phyloP scores from a whole-genome alignment of 2,329 filamentous ascomycete species.

The Colletotrichum agaves region DNA sequence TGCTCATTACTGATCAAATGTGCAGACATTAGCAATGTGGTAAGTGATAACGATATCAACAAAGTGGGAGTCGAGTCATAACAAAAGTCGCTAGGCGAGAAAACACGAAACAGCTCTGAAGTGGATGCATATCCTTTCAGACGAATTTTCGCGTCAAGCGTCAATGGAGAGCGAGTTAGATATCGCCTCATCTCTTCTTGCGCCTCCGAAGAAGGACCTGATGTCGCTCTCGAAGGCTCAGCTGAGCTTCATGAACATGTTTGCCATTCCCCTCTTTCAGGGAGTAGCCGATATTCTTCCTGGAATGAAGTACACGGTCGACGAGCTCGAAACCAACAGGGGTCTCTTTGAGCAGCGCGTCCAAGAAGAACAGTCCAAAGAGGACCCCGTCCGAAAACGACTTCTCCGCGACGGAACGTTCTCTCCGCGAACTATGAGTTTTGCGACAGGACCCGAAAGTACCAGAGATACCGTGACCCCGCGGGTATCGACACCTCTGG shows the following conservation, averaged over 20 bases:
- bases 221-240: slow-evolving; percentile 87
- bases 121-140: slow-evolving; percentile 95
- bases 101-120: slow-evolving; percentile 83
- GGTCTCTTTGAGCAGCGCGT: slow-evolving; percentile 77
- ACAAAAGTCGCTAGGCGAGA: slow-evolving; percentile 69
- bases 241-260: slow-evolving; percentile 96
- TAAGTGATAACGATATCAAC: slow-evolving; percentile 58
- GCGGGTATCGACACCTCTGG: slow-evolving; percentile 32
- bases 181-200: slow-evolving; percentile 88
- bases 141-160: slow-evolving; percentile 93
- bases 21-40: slow-evolving; percentile 98
- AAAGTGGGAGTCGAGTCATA: slow-evolving; percentile 27
- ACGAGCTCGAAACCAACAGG: slow-evolving; percentile 84
- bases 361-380: slow-evolving; percentile 68
- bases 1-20: slow-evolving; percentile 97
- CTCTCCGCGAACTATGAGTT: slow-evolving; percentile 58
- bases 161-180: slow-evolving; percentile 90
- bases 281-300: slow-evolving; percentile 89
- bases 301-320: slow-evolving; percentile 83
- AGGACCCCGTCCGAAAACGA: slow-evolving; percentile 51
- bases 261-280: slow-evolving; percentile 91
- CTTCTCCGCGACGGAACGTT: slow-evolving; percentile 54
- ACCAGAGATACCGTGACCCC: slow-evolving; percentile 29
- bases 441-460: slow-evolving; percentile 43
- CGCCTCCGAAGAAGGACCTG: slow-evolving; percentile 84